phyloP scores from a whole-genome alignment of 305 asterid species.

The Fraxinus xanthoxyloides region DNA sequence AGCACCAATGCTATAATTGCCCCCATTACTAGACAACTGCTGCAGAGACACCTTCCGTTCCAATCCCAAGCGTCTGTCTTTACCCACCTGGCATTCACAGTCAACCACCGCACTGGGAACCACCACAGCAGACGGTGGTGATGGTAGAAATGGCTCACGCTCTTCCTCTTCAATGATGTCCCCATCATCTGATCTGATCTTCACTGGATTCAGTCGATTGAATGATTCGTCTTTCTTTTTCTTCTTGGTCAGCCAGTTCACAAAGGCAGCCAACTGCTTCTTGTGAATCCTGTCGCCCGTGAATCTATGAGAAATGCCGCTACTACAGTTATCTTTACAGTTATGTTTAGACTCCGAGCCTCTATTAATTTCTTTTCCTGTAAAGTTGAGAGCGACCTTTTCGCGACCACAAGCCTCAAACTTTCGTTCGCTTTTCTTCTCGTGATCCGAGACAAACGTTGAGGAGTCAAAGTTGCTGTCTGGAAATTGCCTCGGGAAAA shows the following conservation, averaged over 20 bases:
- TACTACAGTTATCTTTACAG: background rate
- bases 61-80: background rate
- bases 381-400: background rate
- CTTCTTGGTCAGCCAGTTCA: constrained; percentile 62
- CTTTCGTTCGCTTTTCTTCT: constrained; percentile 46
- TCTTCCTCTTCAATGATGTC: constrained; percentile 35
- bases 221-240: constrained; percentile 42
- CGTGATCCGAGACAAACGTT: constrained; percentile 58
- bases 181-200: constrained; percentile 36
- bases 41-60: constrained; percentile 31
- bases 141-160: constrained; percentile 39
- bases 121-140: constrained; percentile 14
- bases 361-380: background rate
- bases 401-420: constrained; percentile 14
- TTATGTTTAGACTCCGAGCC: background rate
- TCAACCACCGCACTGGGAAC: constrained; percentile 29
- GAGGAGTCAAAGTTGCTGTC: constrained; percentile 51
- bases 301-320: constrained; percentile 28
- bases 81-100: constrained; percentile 14
- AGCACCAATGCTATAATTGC: constrained; percentile 26
- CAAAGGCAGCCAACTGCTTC: constrained; percentile 61
- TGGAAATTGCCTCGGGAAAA: constrained; percentile 84
- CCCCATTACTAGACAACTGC: constrained; percentile 36
- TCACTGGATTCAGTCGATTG: constrained; percentile 39
- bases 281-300: constrained; percentile 71